Base-by-base conservation (phyloP, 139 green algal genomes). In the Chlamydomonas sphaeroides region DNA sequence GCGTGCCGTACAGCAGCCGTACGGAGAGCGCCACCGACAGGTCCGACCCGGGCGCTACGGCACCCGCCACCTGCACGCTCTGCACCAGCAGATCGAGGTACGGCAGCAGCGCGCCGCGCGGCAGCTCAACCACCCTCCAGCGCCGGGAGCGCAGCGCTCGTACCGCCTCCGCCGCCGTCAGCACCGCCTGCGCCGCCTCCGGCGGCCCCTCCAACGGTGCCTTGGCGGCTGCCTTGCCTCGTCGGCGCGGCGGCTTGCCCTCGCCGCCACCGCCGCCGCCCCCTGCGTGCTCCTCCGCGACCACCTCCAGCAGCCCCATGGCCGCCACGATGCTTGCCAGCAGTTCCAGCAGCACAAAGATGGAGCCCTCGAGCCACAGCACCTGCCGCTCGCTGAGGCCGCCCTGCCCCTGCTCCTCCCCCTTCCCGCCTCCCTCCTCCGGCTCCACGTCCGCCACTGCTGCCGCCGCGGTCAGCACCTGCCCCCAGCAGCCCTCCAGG, bases 291-390 rank as follows among this genome's bases (percentile, higher is more conserved):
- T 77, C 21, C 69, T 63, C 69, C 20, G 65, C 33, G 20, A 78
- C 35, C 25, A 33, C 30, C 53, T 79, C 14, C 57, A 80, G 38
- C 39, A 61, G 15, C 59, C 73, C 73, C 38, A 61, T 1, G 59
- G 59, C 42, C 39, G 28, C 39, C 30, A 71, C 4, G 30, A 62
- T 39, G 36, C 30, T 18, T n/a, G 48, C n/a, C 39, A 80, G 32
- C 59, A 59, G 73, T 5, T 80, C 59, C n/a, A 80, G 17, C 73
- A 80, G 41, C 38, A 70, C 59, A 23, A 80, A 80, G 30, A 70
- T 39, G 38, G 38, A 49, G 38, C 73, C 73, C 73, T 80, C 73
- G 30, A 80, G 39, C 73, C 73, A 80, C 41, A 61, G 57, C 30
- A 80, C 59, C 59, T 80, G 30, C 59, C 62, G 59, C 38, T 70